Percentiles rank a stretch among this genome's conserved stretches.
Conservation (phyloP, 345 rosid species). For the Gossypium herbaceum region DNA sequence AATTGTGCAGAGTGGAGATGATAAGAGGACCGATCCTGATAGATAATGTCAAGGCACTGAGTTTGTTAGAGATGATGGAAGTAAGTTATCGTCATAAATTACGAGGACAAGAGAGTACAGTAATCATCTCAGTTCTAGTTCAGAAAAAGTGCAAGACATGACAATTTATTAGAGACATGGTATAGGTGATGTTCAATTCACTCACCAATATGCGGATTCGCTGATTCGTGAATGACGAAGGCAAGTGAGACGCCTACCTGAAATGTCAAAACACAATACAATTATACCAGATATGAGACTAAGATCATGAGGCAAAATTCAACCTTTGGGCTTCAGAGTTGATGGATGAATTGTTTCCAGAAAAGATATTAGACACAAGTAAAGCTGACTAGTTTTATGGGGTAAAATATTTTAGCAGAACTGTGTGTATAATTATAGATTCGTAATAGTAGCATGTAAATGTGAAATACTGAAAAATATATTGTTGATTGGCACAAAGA, state of each 20-base stretch:
- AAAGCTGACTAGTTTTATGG: background rate
- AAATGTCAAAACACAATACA: constrained; percentile 26
- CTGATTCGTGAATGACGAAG: constrained; percentile 97
- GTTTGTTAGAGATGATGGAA: background rate
- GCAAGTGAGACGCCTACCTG: constrained; percentile 95
- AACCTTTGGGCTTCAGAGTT: background rate
- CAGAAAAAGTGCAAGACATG: background rate
- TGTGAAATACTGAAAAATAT: background rate
- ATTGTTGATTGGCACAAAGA: background rate
- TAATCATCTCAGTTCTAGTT: background rate
- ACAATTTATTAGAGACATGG: background rate
- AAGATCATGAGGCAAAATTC: constrained; percentile 11
- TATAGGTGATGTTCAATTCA: constrained; percentile 12
- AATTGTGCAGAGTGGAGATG: background rate
- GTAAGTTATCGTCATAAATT: background rate
- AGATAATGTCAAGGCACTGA: background rate
- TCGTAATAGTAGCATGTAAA: background rate
- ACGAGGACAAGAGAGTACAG: background rate
- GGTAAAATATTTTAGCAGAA: background rate
- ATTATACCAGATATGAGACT: constrained; percentile 8
- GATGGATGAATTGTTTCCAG: background rate
- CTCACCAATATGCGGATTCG: constrained; percentile 98
- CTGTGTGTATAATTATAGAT: background rate
- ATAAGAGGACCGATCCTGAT: background rate
- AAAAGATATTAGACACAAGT: background rate